Evolutionary conservation across 1,284 basidiomycete species (phyloP).

Genomic region (Marasmius oreades): DNA sequence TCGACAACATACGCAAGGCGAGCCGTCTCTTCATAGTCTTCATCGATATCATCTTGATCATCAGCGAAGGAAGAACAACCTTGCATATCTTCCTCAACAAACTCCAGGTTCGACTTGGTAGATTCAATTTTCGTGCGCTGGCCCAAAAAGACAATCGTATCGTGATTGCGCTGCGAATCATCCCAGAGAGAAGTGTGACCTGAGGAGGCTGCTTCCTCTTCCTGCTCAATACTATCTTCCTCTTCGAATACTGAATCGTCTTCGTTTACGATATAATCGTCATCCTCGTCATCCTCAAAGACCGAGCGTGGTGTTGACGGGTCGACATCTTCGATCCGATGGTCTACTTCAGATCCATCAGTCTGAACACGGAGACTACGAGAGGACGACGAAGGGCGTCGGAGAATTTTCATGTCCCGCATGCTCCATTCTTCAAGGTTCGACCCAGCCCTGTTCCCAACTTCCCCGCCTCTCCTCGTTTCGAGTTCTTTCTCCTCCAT

Average conservation of each 20-base stretch:
- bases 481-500: not conserved
- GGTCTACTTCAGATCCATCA: not conserved
- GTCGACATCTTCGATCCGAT: not conserved
- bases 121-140: not conserved
- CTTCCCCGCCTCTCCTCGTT: not conserved
- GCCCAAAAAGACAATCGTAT: not conserved
- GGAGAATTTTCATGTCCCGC: not conserved
- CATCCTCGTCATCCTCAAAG: slow-evolving; percentile 1
- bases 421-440: not conserved
- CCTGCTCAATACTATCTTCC: slow-evolving; percentile 13
- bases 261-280: not conserved
- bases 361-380: not conserved
- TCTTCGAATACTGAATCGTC: slow-evolving; percentile 7
- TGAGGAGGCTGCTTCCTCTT: slow-evolving; percentile 9
- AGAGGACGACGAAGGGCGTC: not conserved
- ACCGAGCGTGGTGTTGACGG: not conserved
- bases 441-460: not conserved
- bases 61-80: slow-evolving; percentile 8
- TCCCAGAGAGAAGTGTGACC: slow-evolving; percentile 27
- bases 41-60: slow-evolving; percentile 18
- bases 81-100: slow-evolving; percentile 8
- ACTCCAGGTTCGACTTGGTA: slow-evolving; percentile 1
- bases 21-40: slow-evolving; percentile 25
- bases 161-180: not conserved
- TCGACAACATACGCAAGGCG: slow-evolving; percentile 35